These are phyloP conservation scores for Trapa incisa DNA, from an alignment of 345 rosid species.

Conservation along the genomic window DNA sequence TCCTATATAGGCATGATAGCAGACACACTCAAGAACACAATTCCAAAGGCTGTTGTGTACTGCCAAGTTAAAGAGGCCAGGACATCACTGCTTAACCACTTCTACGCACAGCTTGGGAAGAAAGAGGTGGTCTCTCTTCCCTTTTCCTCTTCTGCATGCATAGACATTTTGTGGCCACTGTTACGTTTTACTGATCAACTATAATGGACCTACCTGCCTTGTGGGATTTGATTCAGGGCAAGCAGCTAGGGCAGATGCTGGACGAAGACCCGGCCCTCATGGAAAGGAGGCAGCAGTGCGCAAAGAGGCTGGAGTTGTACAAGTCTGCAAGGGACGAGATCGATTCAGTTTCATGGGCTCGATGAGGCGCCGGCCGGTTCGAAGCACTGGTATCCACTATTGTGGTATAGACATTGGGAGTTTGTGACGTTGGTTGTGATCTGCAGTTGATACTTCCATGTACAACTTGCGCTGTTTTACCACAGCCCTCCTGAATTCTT, in stretches of 20 bases:
- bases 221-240: slow-evolving; percentile 2
- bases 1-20: slow-evolving; percentile 64
- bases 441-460: too few species aligned
- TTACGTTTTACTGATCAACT: too few species aligned
- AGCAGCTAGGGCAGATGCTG: slow-evolving; percentile 5
- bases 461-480: too few species aligned
- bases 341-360: slow-evolving; percentile 7
- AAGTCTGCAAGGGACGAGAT: slow-evolving; percentile 8
- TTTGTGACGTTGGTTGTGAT: too few species aligned
- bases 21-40: slow-evolving; percentile 35
- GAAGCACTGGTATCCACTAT: too few species aligned
- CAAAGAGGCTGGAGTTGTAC: slow-evolving; percentile 9
- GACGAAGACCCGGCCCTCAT: slow-evolving; percentile 8
- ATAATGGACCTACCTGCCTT: too few species aligned
- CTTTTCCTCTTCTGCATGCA: too few species aligned
- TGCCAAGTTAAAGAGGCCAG: slow-evolving; percentile 51
- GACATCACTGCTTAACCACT: slow-evolving; percentile 48
- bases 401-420: too few species aligned
- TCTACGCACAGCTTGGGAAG: slow-evolving; percentile 57
- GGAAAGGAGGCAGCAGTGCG: slow-evolving; percentile 5
- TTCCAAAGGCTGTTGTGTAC: too few species aligned
- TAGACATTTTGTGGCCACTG: too few species aligned
- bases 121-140: slow-evolving; percentile 33
- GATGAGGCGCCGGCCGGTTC: background rate
- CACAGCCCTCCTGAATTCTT: too few species aligned